Evolutionary conservation across 192 early-diverging fungal species (phyloP), one percentile per base, ranked within the genome.

Genomic region (Coemansia sp.): DNA sequence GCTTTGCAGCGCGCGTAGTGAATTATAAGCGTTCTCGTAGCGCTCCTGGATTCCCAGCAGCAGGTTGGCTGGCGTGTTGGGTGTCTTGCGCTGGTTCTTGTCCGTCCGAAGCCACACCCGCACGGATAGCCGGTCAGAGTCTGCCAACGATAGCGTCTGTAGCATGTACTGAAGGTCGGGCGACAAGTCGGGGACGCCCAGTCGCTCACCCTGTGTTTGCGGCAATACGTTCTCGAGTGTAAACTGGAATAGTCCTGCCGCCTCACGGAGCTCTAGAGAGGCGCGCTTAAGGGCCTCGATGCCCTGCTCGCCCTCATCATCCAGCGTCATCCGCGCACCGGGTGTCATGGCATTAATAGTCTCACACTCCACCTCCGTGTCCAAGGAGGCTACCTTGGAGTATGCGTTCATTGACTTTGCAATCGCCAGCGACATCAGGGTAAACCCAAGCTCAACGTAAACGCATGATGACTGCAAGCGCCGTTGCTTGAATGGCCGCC

Each of bases 151-250:
- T 38, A 84, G 67, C 76, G 58, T 78, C 62, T 76, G 69, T 68
- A 84, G 64, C 81, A 78, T 84, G 55, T 78, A 75, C 68, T 84
- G 81, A 58, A 84, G 72, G n/a, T 76, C 76, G 4, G 81, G 81
- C 34, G 73, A 69, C 55, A 84, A 55, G 48, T 84, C 81, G 0
- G 77, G 77, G 15, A 78, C 77, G 36, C 71, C 65, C 34, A 78
- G 66, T 4, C 77, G 58, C 39, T 73, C 68, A 34, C 50, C 53
- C 27, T 46, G 58, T 6, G 73, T 70, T 32, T 78, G 61, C 15
- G 81, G 81, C 58, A 84, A 45, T 7, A 84, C 76, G 19, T 70
- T 21, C 44, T 78, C 81, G 12, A 75, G 75, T 25, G 78, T 72
- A 32, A 70, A 69, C 62, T 84, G 76, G 63, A 78, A 84, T n/a